Conservation (phyloP, 768 basidiomycete species). For the Cyclocybe cylindracea region DNA sequence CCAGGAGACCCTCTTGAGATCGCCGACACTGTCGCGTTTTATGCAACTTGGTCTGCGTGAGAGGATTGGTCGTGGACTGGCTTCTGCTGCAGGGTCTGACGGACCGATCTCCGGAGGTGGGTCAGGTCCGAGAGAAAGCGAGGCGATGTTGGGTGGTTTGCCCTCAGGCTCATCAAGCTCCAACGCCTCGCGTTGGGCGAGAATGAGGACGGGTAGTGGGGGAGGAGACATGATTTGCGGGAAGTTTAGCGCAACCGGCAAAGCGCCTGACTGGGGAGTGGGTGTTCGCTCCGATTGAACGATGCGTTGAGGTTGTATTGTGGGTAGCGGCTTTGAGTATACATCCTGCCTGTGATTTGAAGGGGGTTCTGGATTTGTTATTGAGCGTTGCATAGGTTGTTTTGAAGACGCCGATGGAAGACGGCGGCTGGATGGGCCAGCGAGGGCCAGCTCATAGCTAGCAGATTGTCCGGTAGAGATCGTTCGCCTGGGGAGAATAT, state of each 20-base stretch:
- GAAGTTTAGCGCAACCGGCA: constrained; percentile 15
- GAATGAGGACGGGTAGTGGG: constrained; percentile 41
- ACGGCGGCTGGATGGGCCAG: constrained; percentile 14
- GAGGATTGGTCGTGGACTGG: constrained; percentile 15
- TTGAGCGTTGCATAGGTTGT: constrained; percentile 22
- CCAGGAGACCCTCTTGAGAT: constrained; percentile 74
- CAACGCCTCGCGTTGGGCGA: constrained; percentile 32
- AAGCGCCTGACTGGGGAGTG: constrained; percentile 16
- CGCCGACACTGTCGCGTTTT: constrained; percentile 56
- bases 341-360: constrained; percentile 14
- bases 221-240: constrained; percentile 35
- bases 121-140: not conserved
- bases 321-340: constrained; percentile 19
- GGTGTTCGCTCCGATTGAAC: constrained; percentile 22
- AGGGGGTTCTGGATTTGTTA: constrained; percentile 23
- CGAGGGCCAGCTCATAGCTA: constrained; percentile 13
- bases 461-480: constrained; percentile 14
- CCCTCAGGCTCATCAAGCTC: constrained; percentile 19
- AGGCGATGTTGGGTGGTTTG: not conserved
- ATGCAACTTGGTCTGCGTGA: constrained; percentile 58
- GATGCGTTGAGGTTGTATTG: constrained; percentile 19
- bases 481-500: constrained; percentile 27
- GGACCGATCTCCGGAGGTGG: constrained; percentile 2
- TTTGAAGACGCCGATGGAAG: constrained; percentile 15
- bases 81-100: constrained; percentile 8